A percentile compares a stretch with the other conserved stretches of the same genome.
Evolutionary conservation across 2,329 filamentous ascomycete species (phyloP).

Genomic region (Ceratocystis destructans): DNA sequence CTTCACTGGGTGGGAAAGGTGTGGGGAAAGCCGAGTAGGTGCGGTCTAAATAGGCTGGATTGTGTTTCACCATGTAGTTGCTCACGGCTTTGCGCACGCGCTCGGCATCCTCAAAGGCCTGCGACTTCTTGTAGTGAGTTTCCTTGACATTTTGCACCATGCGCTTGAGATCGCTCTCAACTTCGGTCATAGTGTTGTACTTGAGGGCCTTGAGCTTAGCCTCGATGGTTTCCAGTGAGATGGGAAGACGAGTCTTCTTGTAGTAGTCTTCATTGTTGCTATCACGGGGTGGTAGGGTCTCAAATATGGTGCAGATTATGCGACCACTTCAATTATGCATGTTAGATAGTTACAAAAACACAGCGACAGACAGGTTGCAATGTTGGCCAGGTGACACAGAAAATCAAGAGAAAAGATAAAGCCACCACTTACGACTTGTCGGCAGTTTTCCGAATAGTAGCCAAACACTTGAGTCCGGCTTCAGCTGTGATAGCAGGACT

Average conservation of each 20-base stretch:
- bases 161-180: constrained; percentile 78
- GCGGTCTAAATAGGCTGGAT: constrained; percentile 62
- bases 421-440: constrained; percentile 59
- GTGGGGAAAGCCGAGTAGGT: constrained; percentile 60
- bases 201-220: constrained; percentile 53
- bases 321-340: constrained; percentile 44
- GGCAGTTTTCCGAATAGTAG: constrained; percentile 58
- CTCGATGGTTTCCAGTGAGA: constrained; percentile 66
- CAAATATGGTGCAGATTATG: constrained; percentile 60
- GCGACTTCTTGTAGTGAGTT: constrained; percentile 59
- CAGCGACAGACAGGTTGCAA: neutral
- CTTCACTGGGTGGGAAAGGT: constrained; percentile 48
- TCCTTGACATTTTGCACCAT: constrained; percentile 81
- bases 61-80: constrained; percentile 76
- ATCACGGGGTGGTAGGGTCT: constrained; percentile 51
- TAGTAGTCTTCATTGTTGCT: constrained; percentile 59
- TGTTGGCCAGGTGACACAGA: neutral
- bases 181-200: constrained; percentile 55
- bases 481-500: constrained; percentile 54
- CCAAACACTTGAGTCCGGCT: constrained; percentile 58
- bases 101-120: constrained; percentile 71
- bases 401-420: neutral
- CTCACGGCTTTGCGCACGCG: constrained; percentile 73
- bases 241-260: constrained; percentile 58
- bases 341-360: constrained; percentile 21